A percentile compares a stretch with the other conserved stretches of the same genome.
These are phyloP conservation scores for Neurospora sp. DNA, from an alignment of 495 filamentous ascomycete genomes.

Conservation along the genomic window DNA sequence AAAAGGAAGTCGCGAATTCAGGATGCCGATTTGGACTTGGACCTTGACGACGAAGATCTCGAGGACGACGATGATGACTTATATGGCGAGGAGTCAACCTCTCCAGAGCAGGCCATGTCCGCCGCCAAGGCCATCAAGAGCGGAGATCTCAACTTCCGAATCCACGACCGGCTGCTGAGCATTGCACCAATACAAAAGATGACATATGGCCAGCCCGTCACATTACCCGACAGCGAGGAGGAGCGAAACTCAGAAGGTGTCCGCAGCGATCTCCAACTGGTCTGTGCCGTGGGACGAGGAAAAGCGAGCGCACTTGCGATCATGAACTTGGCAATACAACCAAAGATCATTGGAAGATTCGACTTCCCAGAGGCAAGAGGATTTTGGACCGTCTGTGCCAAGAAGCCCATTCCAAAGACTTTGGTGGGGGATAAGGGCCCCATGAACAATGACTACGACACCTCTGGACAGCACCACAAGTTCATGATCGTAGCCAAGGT, in stretches of 20 bases:
- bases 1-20: constrained; percentile 36
- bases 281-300: constrained; percentile 59
- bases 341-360: constrained; percentile 50
- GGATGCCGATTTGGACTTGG: constrained; percentile 43
- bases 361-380: constrained; percentile 50
- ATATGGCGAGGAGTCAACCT: constrained; percentile 56
- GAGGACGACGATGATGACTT: constrained; percentile 43
- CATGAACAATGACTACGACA: constrained; percentile 39
- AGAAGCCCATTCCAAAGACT: constrained; percentile 45
- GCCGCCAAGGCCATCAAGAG: constrained; percentile 26
- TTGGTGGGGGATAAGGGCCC: constrained; percentile 41
- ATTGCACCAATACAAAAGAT: constrained; percentile 69
- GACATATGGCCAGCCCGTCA: constrained; percentile 45
- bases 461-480: constrained; percentile 49
- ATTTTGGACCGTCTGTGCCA: constrained; percentile 54
- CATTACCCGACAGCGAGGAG: constrained; percentile 34
- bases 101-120: constrained; percentile 15
- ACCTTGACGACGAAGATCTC: constrained; percentile 42
- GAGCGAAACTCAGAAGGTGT: constrained; percentile 31
- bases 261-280: constrained; percentile 54
- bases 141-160: constrained; percentile 58
- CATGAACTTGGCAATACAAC: constrained; percentile 64
- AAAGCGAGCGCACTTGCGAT: constrained; percentile 60
- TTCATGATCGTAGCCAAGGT: constrained; percentile 60
- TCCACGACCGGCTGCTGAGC: constrained; percentile 67